Percentiles rank a stretch among this genome's conserved stretches.
Evolutionary conservation across 2,329 filamentous ascomycete genomes (phyloP).

Genomic region (Ascochyta fabae): DNA sequence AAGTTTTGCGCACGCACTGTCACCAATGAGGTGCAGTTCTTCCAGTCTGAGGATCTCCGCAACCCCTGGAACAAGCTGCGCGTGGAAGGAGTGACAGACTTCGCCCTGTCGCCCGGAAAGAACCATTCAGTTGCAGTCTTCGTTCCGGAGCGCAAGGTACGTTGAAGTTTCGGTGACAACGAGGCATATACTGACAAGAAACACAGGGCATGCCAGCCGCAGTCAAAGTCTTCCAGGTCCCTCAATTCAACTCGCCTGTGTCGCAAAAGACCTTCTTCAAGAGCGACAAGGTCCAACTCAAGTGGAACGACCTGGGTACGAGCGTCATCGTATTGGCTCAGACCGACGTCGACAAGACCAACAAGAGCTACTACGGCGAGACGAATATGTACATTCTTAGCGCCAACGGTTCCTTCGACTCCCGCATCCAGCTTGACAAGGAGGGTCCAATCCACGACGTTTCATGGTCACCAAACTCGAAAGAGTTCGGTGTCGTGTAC

Average conservation of each 20-base stretch:
- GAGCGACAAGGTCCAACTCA: conserved; percentile 97
- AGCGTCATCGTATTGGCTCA: conserved; percentile 93
- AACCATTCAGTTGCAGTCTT: conserved; percentile 94
- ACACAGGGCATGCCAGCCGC: conserved; percentile 85
- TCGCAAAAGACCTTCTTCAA: conserved; percentile 99
- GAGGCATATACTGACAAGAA: conserved; percentile 20
- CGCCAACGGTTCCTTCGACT: conserved; percentile 89
- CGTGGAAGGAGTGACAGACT: conserved; percentile 87
- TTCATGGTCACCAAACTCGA: conserved; percentile 96
- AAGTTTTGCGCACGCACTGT: conserved; percentile 90
- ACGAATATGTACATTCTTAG: conserved; percentile 95
- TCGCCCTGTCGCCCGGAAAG: conserved; percentile 86
- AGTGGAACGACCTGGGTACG: conserved; percentile 94
- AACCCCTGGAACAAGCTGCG: conserved; percentile 95
- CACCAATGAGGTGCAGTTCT: conserved; percentile 98
- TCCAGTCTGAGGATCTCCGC: conserved; percentile 82
- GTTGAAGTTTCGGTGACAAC: conserved; percentile 21
- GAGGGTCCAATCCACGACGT: conserved; percentile 98
- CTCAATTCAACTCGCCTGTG: conserved; percentile 79
- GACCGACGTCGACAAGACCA: conserved; percentile 96
- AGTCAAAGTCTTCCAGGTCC: conserved; percentile 93
- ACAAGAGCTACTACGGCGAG: conserved; percentile 99
- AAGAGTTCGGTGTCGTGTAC: conserved; percentile 97
- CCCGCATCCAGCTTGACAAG: conserved; percentile 90
- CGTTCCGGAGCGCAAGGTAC: conserved; percentile 90